Conservation (phyloP, 129 eudicot species). For the Escallonia rubra region DNA sequence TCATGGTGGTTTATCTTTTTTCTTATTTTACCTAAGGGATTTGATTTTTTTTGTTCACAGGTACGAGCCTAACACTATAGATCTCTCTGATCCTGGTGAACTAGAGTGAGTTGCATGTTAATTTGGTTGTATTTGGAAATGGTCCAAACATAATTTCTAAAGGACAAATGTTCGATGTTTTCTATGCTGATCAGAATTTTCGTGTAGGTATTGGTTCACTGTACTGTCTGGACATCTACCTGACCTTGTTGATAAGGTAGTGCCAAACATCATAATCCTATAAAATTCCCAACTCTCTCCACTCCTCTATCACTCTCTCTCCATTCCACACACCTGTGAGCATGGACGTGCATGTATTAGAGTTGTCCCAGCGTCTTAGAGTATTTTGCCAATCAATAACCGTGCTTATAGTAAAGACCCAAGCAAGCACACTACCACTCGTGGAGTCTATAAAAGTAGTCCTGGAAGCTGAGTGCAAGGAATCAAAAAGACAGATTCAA, state of each 20-base stretch:
- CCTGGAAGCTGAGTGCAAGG: conserved; percentile 1
- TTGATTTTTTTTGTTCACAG: conserved; percentile 35
- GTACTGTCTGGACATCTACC: conserved; percentile 84
- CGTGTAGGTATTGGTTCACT: conserved; percentile 87
- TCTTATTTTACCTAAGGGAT: not conserved
- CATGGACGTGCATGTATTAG: no score
- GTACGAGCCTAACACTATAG: conserved; percentile 95
- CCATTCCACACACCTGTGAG: no score
- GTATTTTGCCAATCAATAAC: no score
- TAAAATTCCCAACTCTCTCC: not conserved
- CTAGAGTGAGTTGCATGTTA: conserved; percentile 67
- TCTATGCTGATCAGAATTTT: conserved; percentile 8
- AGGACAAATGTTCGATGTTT: not conserved
- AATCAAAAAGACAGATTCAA: not conserved
- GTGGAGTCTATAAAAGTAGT: not conserved
- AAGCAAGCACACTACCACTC: no score
- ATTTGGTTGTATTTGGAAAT: not conserved
- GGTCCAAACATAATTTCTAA: not conserved
- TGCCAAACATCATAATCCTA: not conserved
- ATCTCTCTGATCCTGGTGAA: conserved; percentile 84
- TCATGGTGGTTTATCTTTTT: not conserved
- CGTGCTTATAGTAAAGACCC: no score
- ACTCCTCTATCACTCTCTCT: no score
- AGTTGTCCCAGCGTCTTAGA: no score
- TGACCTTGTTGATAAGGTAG: conserved; percentile 95